phyloP scores from a whole-genome alignment of 805 yeast genomes.

The Schwanniomyces yamadae region DNA sequence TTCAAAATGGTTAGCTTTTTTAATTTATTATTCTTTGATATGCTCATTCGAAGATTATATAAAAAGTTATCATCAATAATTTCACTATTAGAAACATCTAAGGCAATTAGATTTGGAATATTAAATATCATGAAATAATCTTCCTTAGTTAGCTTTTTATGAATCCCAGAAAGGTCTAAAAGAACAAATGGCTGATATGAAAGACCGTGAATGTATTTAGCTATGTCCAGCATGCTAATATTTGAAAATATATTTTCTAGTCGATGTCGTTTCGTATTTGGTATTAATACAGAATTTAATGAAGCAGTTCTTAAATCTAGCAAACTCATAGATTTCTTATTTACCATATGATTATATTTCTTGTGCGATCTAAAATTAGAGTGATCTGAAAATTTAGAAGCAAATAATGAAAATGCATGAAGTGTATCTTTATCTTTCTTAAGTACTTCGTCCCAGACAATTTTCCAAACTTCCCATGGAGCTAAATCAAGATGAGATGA shows the following conservation, averaged over 20 bases:
- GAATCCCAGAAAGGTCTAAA: slow-evolving; percentile 25
- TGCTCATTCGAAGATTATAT: slow-evolving; percentile 20
- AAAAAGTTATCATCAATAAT: slow-evolving; percentile 32
- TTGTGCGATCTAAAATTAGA: slow-evolving; percentile 25
- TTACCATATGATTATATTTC: slow-evolving; percentile 1
- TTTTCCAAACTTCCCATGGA: slow-evolving; percentile 26
- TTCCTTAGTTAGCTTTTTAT: slow-evolving; percentile 14
- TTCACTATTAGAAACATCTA: slow-evolving; percentile 29
- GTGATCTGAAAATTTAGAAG: slow-evolving; percentile 16
- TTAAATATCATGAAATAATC: slow-evolving; percentile 26
- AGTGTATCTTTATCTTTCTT: slow-evolving; percentile 28
- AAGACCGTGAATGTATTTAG: slow-evolving; percentile 16
- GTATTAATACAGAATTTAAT: slow-evolving; percentile 13
- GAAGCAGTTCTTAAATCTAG: slow-evolving; percentile 8
- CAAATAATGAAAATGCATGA: slow-evolving; percentile 27
- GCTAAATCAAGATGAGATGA: slow-evolving; percentile 19
- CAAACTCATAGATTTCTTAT: background rate
- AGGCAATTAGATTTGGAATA: slow-evolving; percentile 24
- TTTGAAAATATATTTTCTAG: slow-evolving; percentile 37
- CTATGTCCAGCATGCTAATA: slow-evolving; percentile 22
- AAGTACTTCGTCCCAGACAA: slow-evolving; percentile 33
- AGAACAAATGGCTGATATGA: slow-evolving; percentile 17
- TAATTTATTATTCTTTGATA: slow-evolving; percentile 15
- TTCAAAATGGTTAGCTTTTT: slow-evolving; percentile 21
- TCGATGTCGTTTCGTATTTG: slow-evolving; percentile 23